Evolutionary conservation across 2,329 filamentous ascomycete genomes (phyloP), one percentile per base, ranked within the genome.

Genomic region (Aureobasidium sp.): DNA sequence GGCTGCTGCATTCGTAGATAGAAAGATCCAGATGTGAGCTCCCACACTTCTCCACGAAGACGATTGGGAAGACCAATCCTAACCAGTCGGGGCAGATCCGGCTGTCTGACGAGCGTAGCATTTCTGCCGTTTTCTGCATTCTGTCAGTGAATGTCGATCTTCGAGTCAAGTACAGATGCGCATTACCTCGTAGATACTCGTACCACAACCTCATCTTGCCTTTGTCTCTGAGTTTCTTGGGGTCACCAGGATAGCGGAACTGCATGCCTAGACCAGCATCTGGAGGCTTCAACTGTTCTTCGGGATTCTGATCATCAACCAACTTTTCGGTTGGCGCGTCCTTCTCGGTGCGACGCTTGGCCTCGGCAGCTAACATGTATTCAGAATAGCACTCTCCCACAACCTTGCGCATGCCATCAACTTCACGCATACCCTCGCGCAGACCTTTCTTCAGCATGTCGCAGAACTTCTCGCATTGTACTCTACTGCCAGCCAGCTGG

Each of bases 161-260:
- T 1, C 15, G 22, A 12, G 9, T 45, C 14, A 19, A 37, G 17
- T 17, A 14, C 45, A 4, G 17, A 37, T 53, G 24, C 19, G 33
- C 27, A 14, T 29, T 47, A 54, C 59, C 59, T 73, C 90, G 84
- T 64, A 99, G 81, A 73, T 99, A 99, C 75, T 99, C 94, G 62
- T 90, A 91, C 94, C 94, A 99, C 44, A 99, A 77, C 49, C 94
- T 84, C 89, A 99, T 97, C 79, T 99, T 99, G 71, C 93, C 96
- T 62, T 91, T 84, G 73, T 99, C 94, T 67, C 94, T 84, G 63
- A 97, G 81, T 76, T 97, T 97, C 71, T 92, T 90, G 40, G 92
- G 85, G 76, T 99, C 95, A 62, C 94, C 94, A 1, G 94, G 94
- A 71, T 99, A 99, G 70, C 88, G 86, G 75, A 97, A 99, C 15